A percentile compares a stretch with the other conserved stretches of the same genome.
Evolutionary conservation across 2,329 filamentous ascomycete species (phyloP).

Genomic region (Apiospora rasikravindrae): DNA sequence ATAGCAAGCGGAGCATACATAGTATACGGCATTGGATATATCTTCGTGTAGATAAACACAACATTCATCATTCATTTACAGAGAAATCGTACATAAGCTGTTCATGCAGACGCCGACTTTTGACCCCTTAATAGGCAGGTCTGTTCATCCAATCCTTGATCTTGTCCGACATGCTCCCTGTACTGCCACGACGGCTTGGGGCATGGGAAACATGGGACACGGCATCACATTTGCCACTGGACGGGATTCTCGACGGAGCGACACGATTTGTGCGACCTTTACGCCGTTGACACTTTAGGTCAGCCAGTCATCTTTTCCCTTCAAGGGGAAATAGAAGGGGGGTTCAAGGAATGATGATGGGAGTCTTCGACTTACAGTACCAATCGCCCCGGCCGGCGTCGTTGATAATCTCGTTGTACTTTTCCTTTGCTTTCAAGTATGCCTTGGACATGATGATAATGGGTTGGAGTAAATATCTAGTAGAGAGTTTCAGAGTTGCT

Average conservation of each 20-base stretch:
- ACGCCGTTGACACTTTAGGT: conserved; percentile 21
- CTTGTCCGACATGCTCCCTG: conserved; percentile 33
- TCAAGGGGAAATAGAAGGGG: too few relatives aligned
- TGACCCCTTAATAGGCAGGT: conserved; percentile 32
- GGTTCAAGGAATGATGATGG: not conserved
- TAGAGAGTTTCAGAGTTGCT: not conserved
- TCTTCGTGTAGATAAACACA: not conserved
- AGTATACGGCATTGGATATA: not conserved
- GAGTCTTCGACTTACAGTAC: conserved; percentile 32
- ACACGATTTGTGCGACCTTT: conserved; percentile 39
- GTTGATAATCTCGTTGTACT: conserved; percentile 40
- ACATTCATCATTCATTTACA: not conserved
- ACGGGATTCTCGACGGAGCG: conserved; percentile 33
- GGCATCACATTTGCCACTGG: conserved; percentile 34
- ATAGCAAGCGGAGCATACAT: conserved; percentile 2
- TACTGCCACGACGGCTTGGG: conserved; percentile 34
- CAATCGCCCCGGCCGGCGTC: conserved; percentile 39
- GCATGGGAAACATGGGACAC: conserved; percentile 34
- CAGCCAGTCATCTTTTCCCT: not conserved
- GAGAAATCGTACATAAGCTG: not conserved
- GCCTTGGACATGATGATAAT: conserved; percentile 36
- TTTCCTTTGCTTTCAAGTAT: conserved; percentile 39
- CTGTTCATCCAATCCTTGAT: conserved; percentile 37
- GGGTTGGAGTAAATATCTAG: not conserved
- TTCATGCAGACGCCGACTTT: not conserved